These are phyloP conservation scores for Elongisporangium prolatum DNA, from an alignment of 352 stramenopile species.

Conservation along the genomic window DNA sequence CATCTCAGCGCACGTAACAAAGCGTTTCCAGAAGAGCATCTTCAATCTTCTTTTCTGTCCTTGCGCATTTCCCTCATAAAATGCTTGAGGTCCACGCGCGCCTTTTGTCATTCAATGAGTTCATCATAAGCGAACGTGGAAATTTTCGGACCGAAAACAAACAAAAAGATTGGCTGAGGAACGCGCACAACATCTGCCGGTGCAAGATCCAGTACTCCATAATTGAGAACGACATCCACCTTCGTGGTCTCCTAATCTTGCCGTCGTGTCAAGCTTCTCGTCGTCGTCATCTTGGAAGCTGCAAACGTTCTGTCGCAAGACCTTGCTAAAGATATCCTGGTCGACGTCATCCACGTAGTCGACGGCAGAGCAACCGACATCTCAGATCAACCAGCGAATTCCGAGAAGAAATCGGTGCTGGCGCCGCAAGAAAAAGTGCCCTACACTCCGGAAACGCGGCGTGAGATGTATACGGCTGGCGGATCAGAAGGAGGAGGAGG, in stretches of 20 bases:
- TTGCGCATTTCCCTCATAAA: conserved; percentile 7
- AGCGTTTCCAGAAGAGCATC: conserved; percentile 7
- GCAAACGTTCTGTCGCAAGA: too few species aligned
- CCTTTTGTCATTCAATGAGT: conserved; percentile 10
- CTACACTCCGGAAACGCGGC: conserved; percentile 56
- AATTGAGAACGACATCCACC: too few species aligned
- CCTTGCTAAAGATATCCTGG: too few species aligned
- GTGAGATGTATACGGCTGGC: conserved; percentile 91
- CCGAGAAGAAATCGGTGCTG: conserved; percentile 31
- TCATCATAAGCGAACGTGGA: conserved; percentile 7
- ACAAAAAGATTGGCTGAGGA: conserved; percentile 11
- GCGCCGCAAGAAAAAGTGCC: conserved; percentile 52
- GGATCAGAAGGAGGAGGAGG: conserved; percentile 91
- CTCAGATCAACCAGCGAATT: conserved; percentile 5
- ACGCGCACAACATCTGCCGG: neutral
- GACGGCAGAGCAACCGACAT: too few species aligned
- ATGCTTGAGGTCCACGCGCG: conserved; percentile 9
- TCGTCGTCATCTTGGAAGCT: too few species aligned
- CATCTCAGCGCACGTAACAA: conserved; percentile 7
- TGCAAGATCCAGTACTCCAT: too few species aligned
- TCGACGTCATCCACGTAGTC: too few species aligned
- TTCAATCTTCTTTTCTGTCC: conserved; percentile 12
- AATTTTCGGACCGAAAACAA: conserved; percentile 5
- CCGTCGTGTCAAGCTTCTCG: too few species aligned
- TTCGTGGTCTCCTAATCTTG: too few species aligned